Base-by-base conservation (phyloP, 2,329 filamentous ascomycete genomes). In the Chaetothyriales sp. region DNA sequence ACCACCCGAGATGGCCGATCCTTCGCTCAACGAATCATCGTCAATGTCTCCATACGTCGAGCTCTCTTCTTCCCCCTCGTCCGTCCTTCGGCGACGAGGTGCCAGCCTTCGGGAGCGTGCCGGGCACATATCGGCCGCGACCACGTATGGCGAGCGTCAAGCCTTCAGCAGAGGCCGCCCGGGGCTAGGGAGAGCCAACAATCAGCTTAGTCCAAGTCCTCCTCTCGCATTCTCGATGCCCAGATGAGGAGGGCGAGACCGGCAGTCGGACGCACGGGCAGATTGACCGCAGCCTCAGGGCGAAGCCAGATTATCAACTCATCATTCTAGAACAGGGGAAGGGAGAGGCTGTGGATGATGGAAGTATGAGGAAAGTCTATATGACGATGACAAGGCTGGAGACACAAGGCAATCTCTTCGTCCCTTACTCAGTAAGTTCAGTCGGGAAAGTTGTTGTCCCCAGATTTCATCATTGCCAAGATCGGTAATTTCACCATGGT, bases 21-120 rank as follows among this genome's bases (percentile, higher is more conserved):
- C 74, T 64, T 82, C 80, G 64, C 78, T 83, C 66, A 81, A 69
- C 43, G 80, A 82, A 63, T 82, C 80, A 59, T 81, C 78, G 48
- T 77, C 75, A 52, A 76, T 59, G 51, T 73, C 73, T 43, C 70
- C 76, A 49, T 70, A 70, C 54, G 76, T 54, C 45, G 70, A 73
- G 47, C 66, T 67, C 55, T 74, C 72, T 54, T 74, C 72, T 59
- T 73, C 71, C 47, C 70, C 72, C 53, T 74, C 72, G 55, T 75
- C 73, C 53, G 73, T 70, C 55, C 69, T 66, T 60, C 68, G 65
- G 54, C 71, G 66, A 29, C 46, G 46, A 28, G 46, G 46, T 18
- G 22, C 46, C 5, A 47, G 46, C n/a, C 46, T 28, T 46, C 44
- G 7, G 18, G 19, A 20, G 18, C 19, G 19, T 20, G 19, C n/a